Evolutionary conservation across 2,329 filamentous ascomycete species (phyloP), one percentile per base, ranked within the genome.

Genomic region (Xylariales sp.): DNA sequence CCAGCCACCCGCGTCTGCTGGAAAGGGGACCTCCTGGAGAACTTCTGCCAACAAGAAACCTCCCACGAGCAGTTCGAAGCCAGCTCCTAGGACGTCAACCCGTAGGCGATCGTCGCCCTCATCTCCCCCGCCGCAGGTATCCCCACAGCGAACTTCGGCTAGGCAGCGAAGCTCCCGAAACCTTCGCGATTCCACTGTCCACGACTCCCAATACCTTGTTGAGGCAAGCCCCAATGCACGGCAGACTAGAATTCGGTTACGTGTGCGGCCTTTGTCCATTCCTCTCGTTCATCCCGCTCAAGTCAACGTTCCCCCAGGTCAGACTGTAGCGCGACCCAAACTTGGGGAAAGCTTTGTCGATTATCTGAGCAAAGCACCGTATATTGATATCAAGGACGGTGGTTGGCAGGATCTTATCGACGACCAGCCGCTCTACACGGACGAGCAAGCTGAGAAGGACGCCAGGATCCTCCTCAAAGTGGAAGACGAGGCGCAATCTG

Each of bases 401-500:
- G 80, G 80, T 4, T 61, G 59, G 59, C 62, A 77, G n/a, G 61
- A 70, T 19, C 57, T 66, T 3, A 62, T 69, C 2, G 78, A 84
- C 42, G 76, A 82, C 64, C 75, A 71, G 0, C 69, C 71, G 1
- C 59, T 62, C 12, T 77, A 76, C 50, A 83, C 80, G 1, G 69
- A 80, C 9, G 78, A 84, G 40, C 72, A 78, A 55, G 82, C 83
- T 2, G 59, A 66, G 32, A 73, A 75, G 40, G 89, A 96, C 62
- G 89, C 88, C 2, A 65, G 66, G 12, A 65, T 80, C n/a, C 77
- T 93, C 14, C 51, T 80, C 43, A 78, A 79, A 22, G 80, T 95
- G 20, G 79, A 89, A 50, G 68, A 80, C 35, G 90, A 88, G 48
- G 80, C 80, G 3, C 73, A 86, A 53, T 78, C 82, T 4, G 90